Conservation (phyloP, 352 stramenopile species). For the Blastocystis sp. region DNA sequence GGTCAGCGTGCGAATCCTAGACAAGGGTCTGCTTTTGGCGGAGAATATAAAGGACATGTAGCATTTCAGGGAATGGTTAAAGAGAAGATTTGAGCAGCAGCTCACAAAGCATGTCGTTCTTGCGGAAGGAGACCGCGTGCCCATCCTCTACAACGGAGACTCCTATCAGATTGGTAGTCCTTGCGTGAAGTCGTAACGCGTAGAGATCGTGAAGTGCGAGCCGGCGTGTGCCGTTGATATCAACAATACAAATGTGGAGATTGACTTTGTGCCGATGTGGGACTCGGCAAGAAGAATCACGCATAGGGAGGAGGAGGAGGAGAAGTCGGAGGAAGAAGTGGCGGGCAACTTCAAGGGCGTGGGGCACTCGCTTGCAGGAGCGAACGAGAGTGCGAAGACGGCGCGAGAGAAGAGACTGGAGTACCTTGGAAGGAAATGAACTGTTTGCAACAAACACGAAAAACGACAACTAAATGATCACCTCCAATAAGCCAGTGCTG, state of each 20-base stretch:
- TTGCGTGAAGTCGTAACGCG: neutral
- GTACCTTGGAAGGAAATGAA: neutral
- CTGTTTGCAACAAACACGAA: slow-evolving; percentile 8
- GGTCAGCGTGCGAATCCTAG: slow-evolving; percentile 9
- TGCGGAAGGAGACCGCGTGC: slow-evolving; percentile 42
- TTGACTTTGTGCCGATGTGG: slow-evolving; percentile 55
- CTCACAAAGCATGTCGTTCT: slow-evolving; percentile 38
- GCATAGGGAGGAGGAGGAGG: slow-evolving; percentile 5
- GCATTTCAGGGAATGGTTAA: neutral
- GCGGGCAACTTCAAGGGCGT: neutral
- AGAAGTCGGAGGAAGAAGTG: neutral
- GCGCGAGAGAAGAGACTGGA: neutral
- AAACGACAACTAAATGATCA: neutral
- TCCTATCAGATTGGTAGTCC: slow-evolving; percentile 26
- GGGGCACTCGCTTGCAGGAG: neutral
- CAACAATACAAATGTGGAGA: slow-evolving; percentile 57
- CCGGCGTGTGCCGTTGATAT: slow-evolving; percentile 46
- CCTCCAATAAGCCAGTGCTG: too few species aligned
- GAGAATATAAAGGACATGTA: slow-evolving; percentile 40
- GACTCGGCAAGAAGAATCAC: neutral
- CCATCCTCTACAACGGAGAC: slow-evolving; percentile 20
- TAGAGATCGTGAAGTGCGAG: slow-evolving; percentile 63
- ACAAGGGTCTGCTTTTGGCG: slow-evolving; percentile 1
- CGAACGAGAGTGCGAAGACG: neutral
- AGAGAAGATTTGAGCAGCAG: slow-evolving; percentile 34